phyloP scores from a whole-genome alignment of 371 early-diverging fungal species.

The Smittium culicis region DNA sequence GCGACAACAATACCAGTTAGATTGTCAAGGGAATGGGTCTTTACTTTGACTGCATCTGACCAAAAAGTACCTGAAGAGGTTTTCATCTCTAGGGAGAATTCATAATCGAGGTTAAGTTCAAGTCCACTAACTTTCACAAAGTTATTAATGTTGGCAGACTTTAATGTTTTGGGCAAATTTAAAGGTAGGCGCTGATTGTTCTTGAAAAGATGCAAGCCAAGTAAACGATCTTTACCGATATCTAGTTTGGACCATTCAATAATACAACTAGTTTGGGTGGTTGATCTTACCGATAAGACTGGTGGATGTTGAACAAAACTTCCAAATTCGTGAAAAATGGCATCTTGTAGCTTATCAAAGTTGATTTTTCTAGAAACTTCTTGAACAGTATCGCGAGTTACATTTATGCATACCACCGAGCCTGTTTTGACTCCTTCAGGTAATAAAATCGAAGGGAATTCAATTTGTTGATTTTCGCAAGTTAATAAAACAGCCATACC shows the following conservation, averaged over 20 bases:
- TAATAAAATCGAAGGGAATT: conserved; percentile 89
- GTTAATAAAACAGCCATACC: conserved; percentile 86
- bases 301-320: conserved; percentile 63
- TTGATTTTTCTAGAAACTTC: conserved; percentile 66
- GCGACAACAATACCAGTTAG: conserved; percentile 84
- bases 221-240: too few species aligned
- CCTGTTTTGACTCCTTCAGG: conserved; percentile 86
- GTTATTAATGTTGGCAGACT: conserved; percentile 22
- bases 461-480: conserved; percentile 91
- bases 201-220: too few species aligned
- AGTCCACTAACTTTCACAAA: conserved; percentile 72
- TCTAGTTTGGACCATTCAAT: too few species aligned
- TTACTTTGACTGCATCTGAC: conserved; percentile 57
- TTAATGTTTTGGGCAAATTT: conserved; percentile 19
- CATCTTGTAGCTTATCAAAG: conserved; percentile 72
- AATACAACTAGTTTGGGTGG: too few species aligned
- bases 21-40: conserved; percentile 83
- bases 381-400: conserved; percentile 68
- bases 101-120: conserved; percentile 75
- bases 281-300: too few species aligned
- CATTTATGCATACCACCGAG: conserved; percentile 84
- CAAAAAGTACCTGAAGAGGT: conserved; percentile 76
- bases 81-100: conserved; percentile 67
- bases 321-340: conserved; percentile 66
- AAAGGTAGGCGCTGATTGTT: too few species aligned